These are phyloP conservation scores for Magnusiomyces suaveolens DNA, from an alignment of 1,139 yeast genomes.

Conservation along the genomic window DNA sequence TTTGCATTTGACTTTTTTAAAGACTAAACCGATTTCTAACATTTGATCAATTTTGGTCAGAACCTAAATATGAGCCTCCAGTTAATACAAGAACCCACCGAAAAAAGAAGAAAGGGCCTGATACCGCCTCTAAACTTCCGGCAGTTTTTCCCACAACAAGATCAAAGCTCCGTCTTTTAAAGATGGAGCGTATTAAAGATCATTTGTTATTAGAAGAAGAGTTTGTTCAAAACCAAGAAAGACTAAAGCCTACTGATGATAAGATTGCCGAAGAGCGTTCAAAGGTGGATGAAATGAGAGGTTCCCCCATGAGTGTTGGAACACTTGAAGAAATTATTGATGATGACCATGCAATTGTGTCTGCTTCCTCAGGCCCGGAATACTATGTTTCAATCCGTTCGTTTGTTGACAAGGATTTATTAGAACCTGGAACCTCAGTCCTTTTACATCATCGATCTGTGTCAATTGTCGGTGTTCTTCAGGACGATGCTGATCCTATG, in stretches of 20 bases:
- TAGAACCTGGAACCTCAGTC: slow-evolving; percentile 97
- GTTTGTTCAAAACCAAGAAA: slow-evolving; percentile 89
- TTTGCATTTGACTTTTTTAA: too few species aligned
- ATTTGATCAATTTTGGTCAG: too few species aligned
- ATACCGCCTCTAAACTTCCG: slow-evolving; percentile 78
- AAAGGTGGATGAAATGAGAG: slow-evolving; percentile 90
- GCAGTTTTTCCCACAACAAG: slow-evolving; percentile 85
- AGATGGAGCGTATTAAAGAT: slow-evolving; percentile 94
- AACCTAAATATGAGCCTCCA: slow-evolving; percentile 97
- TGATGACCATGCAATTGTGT: slow-evolving; percentile 97
- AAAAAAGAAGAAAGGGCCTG: slow-evolving; percentile 82
- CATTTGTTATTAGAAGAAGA: slow-evolving; percentile 92
- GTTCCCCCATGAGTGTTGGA: slow-evolving; percentile 95
- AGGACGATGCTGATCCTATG: slow-evolving; percentile 97
- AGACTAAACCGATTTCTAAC: too few species aligned
- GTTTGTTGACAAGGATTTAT: slow-evolving; percentile 92
- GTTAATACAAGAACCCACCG: slow-evolving; percentile 90
- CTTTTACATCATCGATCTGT: slow-evolving; percentile 91
- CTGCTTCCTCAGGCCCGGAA: slow-evolving; percentile 93
- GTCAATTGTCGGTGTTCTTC: slow-evolving; percentile 87
- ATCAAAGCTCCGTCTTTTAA: slow-evolving; percentile 79
- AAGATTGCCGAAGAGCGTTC: slow-evolving; percentile 94
- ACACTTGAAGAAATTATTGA: slow-evolving; percentile 94
- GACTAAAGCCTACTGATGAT: slow-evolving; percentile 91
- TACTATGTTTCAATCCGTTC: slow-evolving; percentile 92